These are phyloP conservation scores for Cucumis cinereus DNA, from an alignment of 306 rosid species.

Conservation along the genomic window DNA sequence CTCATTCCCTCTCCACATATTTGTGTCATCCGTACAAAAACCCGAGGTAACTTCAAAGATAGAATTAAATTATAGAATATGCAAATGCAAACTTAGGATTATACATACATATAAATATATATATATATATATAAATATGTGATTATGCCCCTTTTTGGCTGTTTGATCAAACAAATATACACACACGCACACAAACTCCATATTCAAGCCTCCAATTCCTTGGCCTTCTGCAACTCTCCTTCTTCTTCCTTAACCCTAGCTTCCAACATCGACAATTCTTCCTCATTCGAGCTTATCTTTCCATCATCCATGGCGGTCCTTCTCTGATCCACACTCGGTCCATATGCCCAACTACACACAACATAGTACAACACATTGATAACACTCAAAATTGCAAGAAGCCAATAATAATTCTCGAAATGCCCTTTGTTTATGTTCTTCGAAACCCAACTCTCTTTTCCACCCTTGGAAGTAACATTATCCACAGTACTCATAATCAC, in stretches of 20 bases:
- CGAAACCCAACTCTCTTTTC: conserved; percentile 48
- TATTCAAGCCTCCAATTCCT: neutral
- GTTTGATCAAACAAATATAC: conserved; percentile 7
- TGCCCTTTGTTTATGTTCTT: conserved; percentile 35
- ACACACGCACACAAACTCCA: neutral
- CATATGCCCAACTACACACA: conserved; percentile 56
- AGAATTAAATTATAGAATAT: neutral
- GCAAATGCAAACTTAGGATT: neutral
- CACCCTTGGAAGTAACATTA: conserved; percentile 33
- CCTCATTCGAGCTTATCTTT: conserved; percentile 1
- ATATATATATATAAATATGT: neutral
- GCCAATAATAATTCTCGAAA: conserved; percentile 46
- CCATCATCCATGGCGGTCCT: conserved; percentile 6
- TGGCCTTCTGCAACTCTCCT: conserved; percentile 4
- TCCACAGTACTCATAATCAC: conserved; percentile 30
- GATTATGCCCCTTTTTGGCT: conserved; percentile 5
- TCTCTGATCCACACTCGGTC: conserved; percentile 23
- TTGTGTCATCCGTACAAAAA: too few species aligned
- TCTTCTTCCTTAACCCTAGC: conserved; percentile 10
- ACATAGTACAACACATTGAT: conserved; percentile 28
- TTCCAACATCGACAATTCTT: conserved; percentile 8
- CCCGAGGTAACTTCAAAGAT: neutral
- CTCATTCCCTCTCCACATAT: too few species aligned
- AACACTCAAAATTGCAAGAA: conserved; percentile 29
- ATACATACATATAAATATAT: neutral